Percentiles rank a stretch among this genome's conserved stretches.
Conservation (phyloP, 225 moss, liverwort and hornwort genomes). For the Physcomitrellopsis africana region DNA sequence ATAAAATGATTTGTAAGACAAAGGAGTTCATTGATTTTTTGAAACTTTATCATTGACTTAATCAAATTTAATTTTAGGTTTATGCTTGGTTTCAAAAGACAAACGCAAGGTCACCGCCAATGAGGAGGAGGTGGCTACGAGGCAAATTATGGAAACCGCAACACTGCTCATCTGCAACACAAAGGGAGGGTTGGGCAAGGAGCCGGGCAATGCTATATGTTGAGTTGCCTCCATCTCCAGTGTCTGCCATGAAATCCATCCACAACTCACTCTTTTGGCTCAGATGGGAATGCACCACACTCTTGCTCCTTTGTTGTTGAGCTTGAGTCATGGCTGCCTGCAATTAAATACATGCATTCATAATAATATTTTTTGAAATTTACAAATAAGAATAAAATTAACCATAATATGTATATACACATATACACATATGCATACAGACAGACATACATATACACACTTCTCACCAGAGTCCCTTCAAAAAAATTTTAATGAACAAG, state of each 20-base stretch:
- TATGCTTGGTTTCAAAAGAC: slow-evolving; percentile 26
- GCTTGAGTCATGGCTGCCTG: slow-evolving; percentile 67
- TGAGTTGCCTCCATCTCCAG: slow-evolving; percentile 66
- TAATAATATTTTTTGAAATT: too few relatives aligned
- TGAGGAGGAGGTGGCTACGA: slow-evolving; percentile 52
- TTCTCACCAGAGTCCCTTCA: too few relatives aligned
- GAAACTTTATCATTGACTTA: too few relatives aligned
- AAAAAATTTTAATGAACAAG: too few relatives aligned
- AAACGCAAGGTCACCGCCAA: slow-evolving; percentile 71
- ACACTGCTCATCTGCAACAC: slow-evolving; percentile 39
- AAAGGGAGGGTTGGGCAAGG: slow-evolving; percentile 61
- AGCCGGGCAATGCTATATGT: slow-evolving; percentile 67
- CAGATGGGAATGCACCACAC: slow-evolving; percentile 39
- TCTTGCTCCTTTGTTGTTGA: slow-evolving; percentile 39
- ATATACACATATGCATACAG: too few relatives aligned
- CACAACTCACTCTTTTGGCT: slow-evolving; percentile 55
- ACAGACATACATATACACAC: too few relatives aligned
- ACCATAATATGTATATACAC: too few relatives aligned
- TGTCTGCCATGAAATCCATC: slow-evolving; percentile 73
- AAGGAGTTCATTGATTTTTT: too few relatives aligned
- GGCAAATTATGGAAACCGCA: slow-evolving; percentile 42
- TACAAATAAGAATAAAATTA: too few relatives aligned
- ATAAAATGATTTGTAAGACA: too few relatives aligned
- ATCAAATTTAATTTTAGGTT: too few relatives aligned
- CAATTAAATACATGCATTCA: background rate